Base-by-base conservation (phyloP, 1,139 yeast genomes). In the Suhomyces yuchorum region DNA sequence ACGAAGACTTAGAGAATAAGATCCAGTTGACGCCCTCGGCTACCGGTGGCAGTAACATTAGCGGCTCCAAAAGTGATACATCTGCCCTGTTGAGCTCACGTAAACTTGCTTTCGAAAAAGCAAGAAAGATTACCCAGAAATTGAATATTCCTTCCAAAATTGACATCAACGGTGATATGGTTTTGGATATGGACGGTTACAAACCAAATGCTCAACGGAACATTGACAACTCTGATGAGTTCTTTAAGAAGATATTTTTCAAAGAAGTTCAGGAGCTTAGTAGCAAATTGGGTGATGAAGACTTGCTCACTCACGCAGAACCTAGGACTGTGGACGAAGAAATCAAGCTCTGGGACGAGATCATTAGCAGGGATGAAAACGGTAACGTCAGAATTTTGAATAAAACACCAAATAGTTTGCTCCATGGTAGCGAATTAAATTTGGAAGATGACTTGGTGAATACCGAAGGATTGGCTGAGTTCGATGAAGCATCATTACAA, bases 161-260 rank as follows among this genome's bases (percentile, higher is more conserved):
- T 37, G 96, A 90, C 54, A 85, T 87, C 55, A 89, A 90, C 59
- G 99, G 99, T 11, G 97, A 92, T 62, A 78, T 95, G 60, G 81
- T 92, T 41, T 72, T 95, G 43, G 99, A 95, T 68, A 89, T 93
- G 85, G 96, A 91, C 58, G 99, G 99, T 22, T 95, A 95, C 69
- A 93, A 92, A 67, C 88, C 96, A 30, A 89, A 86, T 56, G 85
- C 87, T 33, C 76, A 74, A 53, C 81, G 84, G 55, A 89, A 86
- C 61, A 79, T 83, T 40, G 83, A 83, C 43, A 82, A 80, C 56
- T 80, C 90, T 0, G 90, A 85, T 57, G 85, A 84, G 49, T 73
- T 87, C 42, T 81, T 93, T 52, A 84, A 84, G 56, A 84, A 85
- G 56, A 74, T 92, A 42, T 74, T 92, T 47, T 74, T 82, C 34